Evolutionary conservation across 805 yeast species (phyloP).

Genomic region (Candida yuanshanica): DNA sequence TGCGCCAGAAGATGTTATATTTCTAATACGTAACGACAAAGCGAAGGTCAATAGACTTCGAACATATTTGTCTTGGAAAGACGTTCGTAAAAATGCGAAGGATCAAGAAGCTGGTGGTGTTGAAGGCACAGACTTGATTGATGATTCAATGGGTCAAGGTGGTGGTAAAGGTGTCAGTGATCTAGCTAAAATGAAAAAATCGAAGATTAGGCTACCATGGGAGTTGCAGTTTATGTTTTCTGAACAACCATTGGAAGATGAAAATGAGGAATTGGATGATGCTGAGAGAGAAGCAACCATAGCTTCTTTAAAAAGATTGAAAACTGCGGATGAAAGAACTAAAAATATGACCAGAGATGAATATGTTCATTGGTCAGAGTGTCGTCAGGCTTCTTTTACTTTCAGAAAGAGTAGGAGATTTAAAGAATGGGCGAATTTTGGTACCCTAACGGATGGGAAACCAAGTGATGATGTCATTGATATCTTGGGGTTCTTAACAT

Average conservation of each 20-base stretch:
- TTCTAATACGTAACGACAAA: slow-evolving; percentile 83
- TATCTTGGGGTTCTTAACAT: slow-evolving; percentile 89
- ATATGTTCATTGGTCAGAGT: slow-evolving; percentile 98
- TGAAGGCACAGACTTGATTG: slow-evolving; percentile 47
- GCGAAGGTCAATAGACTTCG: slow-evolving; percentile 90
- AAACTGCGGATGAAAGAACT: slow-evolving; percentile 92
- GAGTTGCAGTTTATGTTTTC: slow-evolving; percentile 89
- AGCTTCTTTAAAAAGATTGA: slow-evolving; percentile 83
- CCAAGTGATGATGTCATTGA: slow-evolving; percentile 97
- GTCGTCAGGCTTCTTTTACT: slow-evolving; percentile 95
- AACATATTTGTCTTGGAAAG: slow-evolving; percentile 95
- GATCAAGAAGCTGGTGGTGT: slow-evolving; percentile 61
- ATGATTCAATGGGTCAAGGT: slow-evolving; percentile 29
- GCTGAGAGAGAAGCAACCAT: slow-evolving; percentile 85
- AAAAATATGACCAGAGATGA: slow-evolving; percentile 92
- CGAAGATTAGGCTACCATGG: slow-evolving; percentile 88
- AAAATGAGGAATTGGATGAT: slow-evolving; percentile 68
- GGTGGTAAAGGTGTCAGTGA: slow-evolving; percentile 34
- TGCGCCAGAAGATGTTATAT: slow-evolving; percentile 89
- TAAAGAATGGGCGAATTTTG: slow-evolving; percentile 92
- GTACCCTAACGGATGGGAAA: slow-evolving; percentile 77
- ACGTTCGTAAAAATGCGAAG: slow-evolving; percentile 77
- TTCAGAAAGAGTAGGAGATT: slow-evolving; percentile 91
- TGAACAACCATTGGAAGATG: slow-evolving; percentile 78
- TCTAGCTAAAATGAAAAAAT: slow-evolving; percentile 58